phyloP scores from a whole-genome alignment of 805 yeast genomes.

The Saccharomycopsis malanga region DNA sequence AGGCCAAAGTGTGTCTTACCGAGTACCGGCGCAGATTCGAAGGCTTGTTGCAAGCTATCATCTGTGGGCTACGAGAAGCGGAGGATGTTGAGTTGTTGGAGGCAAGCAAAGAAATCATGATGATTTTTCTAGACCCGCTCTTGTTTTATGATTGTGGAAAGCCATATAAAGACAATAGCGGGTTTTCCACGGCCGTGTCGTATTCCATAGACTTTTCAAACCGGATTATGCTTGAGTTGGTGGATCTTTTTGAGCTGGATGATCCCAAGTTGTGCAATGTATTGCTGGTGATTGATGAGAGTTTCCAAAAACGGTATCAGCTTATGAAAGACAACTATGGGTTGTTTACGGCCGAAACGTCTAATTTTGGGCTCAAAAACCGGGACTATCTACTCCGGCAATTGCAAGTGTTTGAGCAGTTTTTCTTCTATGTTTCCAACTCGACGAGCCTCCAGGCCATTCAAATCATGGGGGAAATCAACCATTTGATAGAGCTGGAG shows the following conservation, averaged over 20 bases:
- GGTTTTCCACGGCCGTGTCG: not conserved
- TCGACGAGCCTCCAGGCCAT: constrained; percentile 2
- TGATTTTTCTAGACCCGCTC: not conserved
- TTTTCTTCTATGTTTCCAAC: not conserved
- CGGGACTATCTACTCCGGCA: not conserved
- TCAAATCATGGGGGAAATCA: not conserved
- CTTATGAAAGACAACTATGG: constrained; percentile 1
- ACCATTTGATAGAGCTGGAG: constrained; percentile 1
- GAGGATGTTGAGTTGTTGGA: not conserved
- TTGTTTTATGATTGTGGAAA: not conserved
- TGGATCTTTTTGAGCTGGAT: not conserved
- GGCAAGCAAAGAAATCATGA: not conserved
- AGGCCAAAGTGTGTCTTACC: not conserved
- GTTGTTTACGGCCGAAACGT: not conserved
- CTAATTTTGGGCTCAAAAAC: constrained; percentile 1
- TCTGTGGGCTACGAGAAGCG: constrained; percentile 9
- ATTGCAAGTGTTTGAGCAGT: constrained; percentile 3
- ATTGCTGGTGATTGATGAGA: constrained; percentile 5
- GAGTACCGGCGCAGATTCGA: not conserved
- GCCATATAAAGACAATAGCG: not conserved
- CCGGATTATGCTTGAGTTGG: not conserved
- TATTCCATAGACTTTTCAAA: constrained; percentile 5
- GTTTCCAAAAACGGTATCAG: not conserved
- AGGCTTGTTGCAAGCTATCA: constrained; percentile 2
- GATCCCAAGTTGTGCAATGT: constrained; percentile 2